Evolutionary conservation across 1,139 yeast genomes (phyloP), one percentile per base, ranked within the genome.

Genomic region (Taiozyma sp.): DNA sequence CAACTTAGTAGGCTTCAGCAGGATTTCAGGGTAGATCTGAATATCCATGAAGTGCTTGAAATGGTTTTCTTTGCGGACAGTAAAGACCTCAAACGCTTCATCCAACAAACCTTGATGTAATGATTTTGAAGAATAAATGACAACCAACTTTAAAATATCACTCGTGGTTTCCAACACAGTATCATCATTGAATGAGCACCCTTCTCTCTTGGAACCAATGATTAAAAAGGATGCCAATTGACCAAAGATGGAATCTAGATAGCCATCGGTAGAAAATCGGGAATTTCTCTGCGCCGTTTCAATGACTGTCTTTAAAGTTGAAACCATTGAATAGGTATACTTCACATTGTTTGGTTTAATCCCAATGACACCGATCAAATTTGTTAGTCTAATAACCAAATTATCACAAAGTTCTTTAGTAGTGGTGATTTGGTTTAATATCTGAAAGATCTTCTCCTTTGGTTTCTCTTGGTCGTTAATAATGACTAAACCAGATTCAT

Each of bases 301-400:
- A 9, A 57, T 30, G 48, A 59, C 54, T 4, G 50, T 50, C 23
- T 53, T 54, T 19, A 61, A 42, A 6, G 59, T 54, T 4, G 60
- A 52, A 9, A 54, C 56, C 29, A 59, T 55, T 4, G 54, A 36
- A 39, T 51, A 56, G 1, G 57, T 43, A 44, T 59, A 61, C 14
- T 49, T 48, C 1, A 45, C 6, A 27, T 52, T 52, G 9, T 46
- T 45, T 4, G 42, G 38, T 13, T 38, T 30, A 0, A n/a, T 1
- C 16, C 55, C 50, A 32, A 60, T 48, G 14, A 43, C 48, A 36
- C 65, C 62, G 39, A 79, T 61, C 56, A 73, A 79, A 58, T 75
- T 79, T 51, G 78, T 66, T 32, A 81, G 64, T 57, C 87, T 70
- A n/a, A 82, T 73, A 2, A 78, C 68, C 38, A 81, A 64, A 22